Evolutionary conservation across 2,329 filamentous ascomycete species (phyloP).

Genomic region (Parastagonospora avenae): DNA sequence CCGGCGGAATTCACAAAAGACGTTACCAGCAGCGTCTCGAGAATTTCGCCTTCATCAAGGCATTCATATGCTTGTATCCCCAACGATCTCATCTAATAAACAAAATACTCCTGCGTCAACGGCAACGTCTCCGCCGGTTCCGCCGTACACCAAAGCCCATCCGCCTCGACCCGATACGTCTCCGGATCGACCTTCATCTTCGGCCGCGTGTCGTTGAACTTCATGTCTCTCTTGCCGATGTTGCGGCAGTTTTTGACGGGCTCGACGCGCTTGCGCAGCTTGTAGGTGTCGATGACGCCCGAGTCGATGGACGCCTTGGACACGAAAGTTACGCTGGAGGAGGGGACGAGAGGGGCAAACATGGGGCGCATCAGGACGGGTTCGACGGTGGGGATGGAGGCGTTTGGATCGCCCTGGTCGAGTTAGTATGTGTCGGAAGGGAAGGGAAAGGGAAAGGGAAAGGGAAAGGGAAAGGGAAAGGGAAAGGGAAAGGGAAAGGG

Average conservation of each 20-base stretch:
- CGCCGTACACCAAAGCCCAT: conserved; percentile 74
- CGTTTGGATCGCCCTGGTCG: conserved; percentile 55
- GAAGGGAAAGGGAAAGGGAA: not conserved
- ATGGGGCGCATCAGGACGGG: conserved; percentile 83
- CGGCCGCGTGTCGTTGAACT: conserved; percentile 81
- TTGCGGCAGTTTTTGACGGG: conserved; percentile 76
- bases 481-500: not conserved
- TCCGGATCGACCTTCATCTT: conserved; percentile 92
- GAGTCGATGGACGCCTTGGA: conserved; percentile 71
- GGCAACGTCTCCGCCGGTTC: conserved; percentile 74
- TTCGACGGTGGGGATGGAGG: conserved; percentile 79
- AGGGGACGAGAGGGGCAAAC: conserved; percentile 77
- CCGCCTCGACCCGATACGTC: conserved; percentile 84
- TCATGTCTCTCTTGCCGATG: conserved; percentile 86
- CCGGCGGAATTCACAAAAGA: no score
- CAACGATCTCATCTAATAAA: conserved; percentile 60
- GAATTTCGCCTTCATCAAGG: no score
- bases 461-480: conserved; percentile 21
- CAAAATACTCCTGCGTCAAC: conserved; percentile 76
- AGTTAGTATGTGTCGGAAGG: no score
- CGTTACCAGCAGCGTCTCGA: no score
- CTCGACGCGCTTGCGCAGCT: conserved; percentile 78
- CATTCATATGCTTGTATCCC: no score
- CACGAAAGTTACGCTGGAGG: conserved; percentile 81
- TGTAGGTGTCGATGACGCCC: conserved; percentile 73